Conservation (phyloP, 306 rosid species). For the Pueraria montana region DNA sequence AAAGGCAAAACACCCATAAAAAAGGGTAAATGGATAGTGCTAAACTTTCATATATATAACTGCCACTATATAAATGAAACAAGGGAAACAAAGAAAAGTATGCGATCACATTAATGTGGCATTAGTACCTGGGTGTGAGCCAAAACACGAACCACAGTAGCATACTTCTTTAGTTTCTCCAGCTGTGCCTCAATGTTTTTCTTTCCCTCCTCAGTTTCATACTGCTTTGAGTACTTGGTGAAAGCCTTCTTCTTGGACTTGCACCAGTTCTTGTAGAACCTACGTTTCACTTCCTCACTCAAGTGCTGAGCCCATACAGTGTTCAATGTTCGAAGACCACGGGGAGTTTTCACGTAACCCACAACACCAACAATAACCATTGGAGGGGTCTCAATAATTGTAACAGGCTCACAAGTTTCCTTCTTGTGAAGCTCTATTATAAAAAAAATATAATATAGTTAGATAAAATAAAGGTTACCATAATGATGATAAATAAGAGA, state of each 20-base stretch:
- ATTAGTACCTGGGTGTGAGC: slow-evolving; percentile 85
- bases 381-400: slow-evolving; percentile 87
- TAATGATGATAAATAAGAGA: neutral
- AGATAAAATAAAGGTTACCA: neutral
- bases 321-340: slow-evolving; percentile 84
- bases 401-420: slow-evolving; percentile 90
- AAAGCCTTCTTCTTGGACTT: slow-evolving; percentile 96
- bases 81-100: neutral
- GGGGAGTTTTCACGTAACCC: slow-evolving; percentile 86
- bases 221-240: slow-evolving; percentile 74
- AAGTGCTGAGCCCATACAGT: slow-evolving; percentile 94
- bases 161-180: slow-evolving; percentile 79
- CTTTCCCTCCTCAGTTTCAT: slow-evolving; percentile 83
- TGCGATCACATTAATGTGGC: neutral
- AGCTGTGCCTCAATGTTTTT: slow-evolving; percentile 69
- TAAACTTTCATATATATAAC: neutral
- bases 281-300: slow-evolving; percentile 80
- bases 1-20: neutral
- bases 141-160: slow-evolving; percentile 79
- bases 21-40: neutral
- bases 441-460: neutral
- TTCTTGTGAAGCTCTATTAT: slow-evolving; percentile 87
- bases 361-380: slow-evolving; percentile 90
- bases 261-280: slow-evolving; percentile 92
- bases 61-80: neutral